Base-by-base conservation (phyloP, 2,329 filamentous ascomycete species). In the Chaetomium sp. region DNA sequence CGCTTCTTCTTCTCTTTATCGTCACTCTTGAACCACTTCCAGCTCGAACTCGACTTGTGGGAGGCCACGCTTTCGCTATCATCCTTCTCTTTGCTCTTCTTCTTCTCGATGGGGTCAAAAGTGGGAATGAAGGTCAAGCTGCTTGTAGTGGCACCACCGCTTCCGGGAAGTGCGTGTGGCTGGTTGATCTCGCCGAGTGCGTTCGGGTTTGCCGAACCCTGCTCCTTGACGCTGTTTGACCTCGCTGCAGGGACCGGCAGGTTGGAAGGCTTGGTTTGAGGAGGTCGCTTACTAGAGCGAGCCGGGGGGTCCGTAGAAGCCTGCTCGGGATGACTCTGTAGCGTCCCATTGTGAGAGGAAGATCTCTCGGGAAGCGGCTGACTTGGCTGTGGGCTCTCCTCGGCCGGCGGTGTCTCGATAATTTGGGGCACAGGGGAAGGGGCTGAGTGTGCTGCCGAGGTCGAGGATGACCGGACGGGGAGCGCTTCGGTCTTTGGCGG, bases 21-120 rank as follows among this genome's bases (percentile, higher is more conserved):
- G 62, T 94, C 91, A 35, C 93, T 84, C 70, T 88, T 88, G 75
- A 96, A 87, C 90, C 90, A 93, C 70, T 91, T 91, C 91, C 92
- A 90, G 75, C 87, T 86, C 75, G 86, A 92, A 66, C 89, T 90
- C 67, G 89, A 90, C 74, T 95, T 96, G 66, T 89, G 82, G 45
- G 92, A 93, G 73, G 93, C 94, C 64, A 90, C 82, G 58, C 83
- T 83, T 54, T 91, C 87, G 1, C 76, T 72, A 19, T 88, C 82
- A 10, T 89, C 85, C 68, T 85, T 87, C 4, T 93, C 90, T 73
- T 90, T 93, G 58, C 86, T 84, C 70, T 89, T 92, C 74, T 90
- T 92, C 75, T 62, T 63, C 64, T 93, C 90, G 2, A 80, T 72
- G 60, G 72, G 59, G 49, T 62, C 80, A 53, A 90, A 80, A 0